Conservation (phyloP, 2,329 filamentous ascomycete species). For the Chaetomiaceae sp. region DNA sequence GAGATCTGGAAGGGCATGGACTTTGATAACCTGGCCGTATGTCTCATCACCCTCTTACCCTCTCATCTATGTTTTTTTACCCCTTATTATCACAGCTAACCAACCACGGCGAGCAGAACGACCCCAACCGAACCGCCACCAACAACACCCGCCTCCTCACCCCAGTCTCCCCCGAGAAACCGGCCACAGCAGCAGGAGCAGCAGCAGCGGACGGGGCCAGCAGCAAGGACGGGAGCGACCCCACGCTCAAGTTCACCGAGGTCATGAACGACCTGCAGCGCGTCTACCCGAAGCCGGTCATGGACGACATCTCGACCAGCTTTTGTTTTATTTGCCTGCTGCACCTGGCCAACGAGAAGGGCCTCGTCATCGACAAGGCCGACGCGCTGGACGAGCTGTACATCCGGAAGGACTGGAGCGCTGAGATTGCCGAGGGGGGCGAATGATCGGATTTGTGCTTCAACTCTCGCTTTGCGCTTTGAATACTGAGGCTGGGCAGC, state of each 20-base stretch:
- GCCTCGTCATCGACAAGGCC: conserved; percentile 65
- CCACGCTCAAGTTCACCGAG: conserved; percentile 72
- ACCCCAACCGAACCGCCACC: neutral
- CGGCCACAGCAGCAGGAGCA: conserved; percentile 8
- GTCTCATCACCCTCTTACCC: conserved; percentile 18
- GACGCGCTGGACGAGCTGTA: conserved; percentile 52
- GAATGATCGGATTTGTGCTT: neutral
- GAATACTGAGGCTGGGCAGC: too few relatives aligned
- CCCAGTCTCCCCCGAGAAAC: conserved; percentile 24
- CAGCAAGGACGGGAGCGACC: conserved; percentile 34
- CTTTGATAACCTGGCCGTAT: conserved; percentile 48
- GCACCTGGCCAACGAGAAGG: conserved; percentile 90
- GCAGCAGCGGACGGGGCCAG: conserved; percentile 16
- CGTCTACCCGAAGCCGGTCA: conserved; percentile 77
- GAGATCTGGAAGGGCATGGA: conserved; percentile 64
- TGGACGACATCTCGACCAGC: conserved; percentile 92
- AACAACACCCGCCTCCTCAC: conserved; percentile 10
- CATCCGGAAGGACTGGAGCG: conserved; percentile 57
- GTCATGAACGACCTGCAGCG: conserved; percentile 84
- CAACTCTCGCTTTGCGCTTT: neutral
- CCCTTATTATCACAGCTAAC: too few relatives aligned
- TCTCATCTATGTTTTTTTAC: neutral
- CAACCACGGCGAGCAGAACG: neutral
- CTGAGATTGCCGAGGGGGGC: conserved; percentile 44
- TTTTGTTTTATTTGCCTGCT: conserved; percentile 89